These are phyloP conservation scores for Cokeromyces recurvatus DNA, from an alignment of 371 early-diverging fungal species.

Conservation along the genomic window DNA sequence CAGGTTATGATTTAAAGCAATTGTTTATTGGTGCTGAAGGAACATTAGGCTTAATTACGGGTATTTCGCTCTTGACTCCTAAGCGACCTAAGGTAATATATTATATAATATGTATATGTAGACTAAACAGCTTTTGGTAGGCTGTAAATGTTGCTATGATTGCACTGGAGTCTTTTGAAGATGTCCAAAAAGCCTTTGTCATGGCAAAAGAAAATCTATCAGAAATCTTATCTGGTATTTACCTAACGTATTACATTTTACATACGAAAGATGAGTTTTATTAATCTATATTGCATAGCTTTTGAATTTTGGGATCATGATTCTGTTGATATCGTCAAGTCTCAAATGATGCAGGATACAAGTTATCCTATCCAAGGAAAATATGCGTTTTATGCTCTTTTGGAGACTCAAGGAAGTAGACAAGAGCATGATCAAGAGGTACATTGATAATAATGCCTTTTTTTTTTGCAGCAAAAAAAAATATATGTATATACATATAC, in stretches of 20 bases:
- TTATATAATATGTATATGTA: background rate
- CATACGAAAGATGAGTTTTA: background rate
- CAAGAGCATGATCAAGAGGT: constrained; percentile 73
- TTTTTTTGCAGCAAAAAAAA: background rate
- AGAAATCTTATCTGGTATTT: constrained; percentile 44
- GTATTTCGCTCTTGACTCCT: constrained; percentile 53
- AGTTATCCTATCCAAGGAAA: constrained; percentile 50
- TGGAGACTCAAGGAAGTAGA: constrained; percentile 86
- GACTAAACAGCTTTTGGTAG: constrained; percentile 4
- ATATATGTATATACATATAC: background rate
- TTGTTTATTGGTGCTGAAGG: constrained; percentile 96
- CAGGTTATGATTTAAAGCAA: constrained; percentile 93
- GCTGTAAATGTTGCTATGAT: constrained; percentile 40
- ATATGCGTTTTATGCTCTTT: constrained; percentile 77
- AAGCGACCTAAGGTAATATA: constrained; percentile 15
- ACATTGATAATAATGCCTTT: background rate
- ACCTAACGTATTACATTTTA: background rate
- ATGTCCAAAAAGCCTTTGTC: constrained; percentile 36
- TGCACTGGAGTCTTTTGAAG: constrained; percentile 38
- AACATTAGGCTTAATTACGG: constrained; percentile 90
- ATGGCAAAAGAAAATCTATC: constrained; percentile 42
- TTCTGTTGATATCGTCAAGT: constrained; percentile 55
- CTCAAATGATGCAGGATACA: constrained; percentile 74
- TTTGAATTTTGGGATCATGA: constrained; percentile 90
- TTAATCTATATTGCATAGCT: background rate